These are phyloP conservation scores for Podaxis pistillaris DNA, from an alignment of 768 basidiomycete species.

Conservation along the genomic window DNA sequence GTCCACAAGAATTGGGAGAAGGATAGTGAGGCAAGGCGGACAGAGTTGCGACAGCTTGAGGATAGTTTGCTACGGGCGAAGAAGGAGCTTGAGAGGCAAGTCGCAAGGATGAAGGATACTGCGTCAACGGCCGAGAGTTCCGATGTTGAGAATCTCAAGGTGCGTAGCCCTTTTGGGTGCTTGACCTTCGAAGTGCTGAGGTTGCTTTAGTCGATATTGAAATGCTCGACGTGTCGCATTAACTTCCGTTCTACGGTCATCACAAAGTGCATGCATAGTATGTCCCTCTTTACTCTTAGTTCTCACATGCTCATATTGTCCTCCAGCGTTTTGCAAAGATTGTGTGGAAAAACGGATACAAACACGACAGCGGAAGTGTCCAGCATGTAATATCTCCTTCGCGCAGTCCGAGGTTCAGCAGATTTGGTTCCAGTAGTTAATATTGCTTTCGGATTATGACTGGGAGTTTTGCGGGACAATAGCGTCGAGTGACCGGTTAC, in stretches of 20 bases:
- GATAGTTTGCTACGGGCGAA: constrained; percentile 47
- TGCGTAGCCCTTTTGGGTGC: neutral
- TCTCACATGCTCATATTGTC: neutral
- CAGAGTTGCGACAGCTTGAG: constrained; percentile 41
- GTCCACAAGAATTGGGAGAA: constrained; percentile 35
- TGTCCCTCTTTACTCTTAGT: constrained; percentile 30
- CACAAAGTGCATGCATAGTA: constrained; percentile 91
- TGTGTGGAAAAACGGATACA: constrained; percentile 87
- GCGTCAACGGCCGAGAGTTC: constrained; percentile 3
- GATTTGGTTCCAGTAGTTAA: constrained; percentile 44
- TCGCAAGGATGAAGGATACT: constrained; percentile 4
- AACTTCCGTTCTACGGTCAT: constrained; percentile 78
- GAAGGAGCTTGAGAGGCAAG: constrained; percentile 29
- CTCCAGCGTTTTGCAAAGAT: constrained; percentile 75
- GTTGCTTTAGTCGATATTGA: constrained; percentile 62
- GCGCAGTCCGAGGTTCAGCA: constrained; percentile 74
- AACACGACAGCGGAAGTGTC: constrained; percentile 92
- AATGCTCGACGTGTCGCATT: constrained; percentile 85
- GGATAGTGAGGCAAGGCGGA: constrained; percentile 27
- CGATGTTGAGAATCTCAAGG: constrained; percentile 12
- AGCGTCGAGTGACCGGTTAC: constrained; percentile 11
- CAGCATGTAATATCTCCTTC: constrained; percentile 81
- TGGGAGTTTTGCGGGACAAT: constrained; percentile 15
- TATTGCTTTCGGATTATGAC: constrained; percentile 14
- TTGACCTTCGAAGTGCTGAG: neutral